Evolutionary conservation across 108 stramenopile species (phyloP).

Genomic region (Cyclotella baltica): DNA sequence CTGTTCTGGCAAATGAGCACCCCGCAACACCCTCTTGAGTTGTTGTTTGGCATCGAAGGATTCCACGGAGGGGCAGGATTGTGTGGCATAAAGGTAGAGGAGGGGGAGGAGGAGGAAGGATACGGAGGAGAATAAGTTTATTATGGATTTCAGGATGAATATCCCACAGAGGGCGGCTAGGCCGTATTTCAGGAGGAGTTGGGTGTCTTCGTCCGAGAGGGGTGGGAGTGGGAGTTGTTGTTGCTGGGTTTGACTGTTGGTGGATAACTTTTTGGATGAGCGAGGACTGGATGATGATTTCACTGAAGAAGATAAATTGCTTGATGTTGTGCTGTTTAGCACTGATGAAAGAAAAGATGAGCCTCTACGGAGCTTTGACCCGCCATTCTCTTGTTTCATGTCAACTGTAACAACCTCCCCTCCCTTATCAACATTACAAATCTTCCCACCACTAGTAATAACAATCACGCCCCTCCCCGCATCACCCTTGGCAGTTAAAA

Average conservation of each 20-base stretch:
- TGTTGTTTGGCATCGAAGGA: conserved; percentile 82
- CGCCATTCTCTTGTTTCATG: not conserved
- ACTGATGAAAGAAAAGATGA: too few relatives aligned
- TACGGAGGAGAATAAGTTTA: conserved; percentile 16
- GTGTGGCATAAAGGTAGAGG: conserved; percentile 61
- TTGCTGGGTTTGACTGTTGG: not conserved
- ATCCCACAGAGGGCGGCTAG: conserved; percentile 17
- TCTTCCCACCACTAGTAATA: not conserved
- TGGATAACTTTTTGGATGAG: not conserved
- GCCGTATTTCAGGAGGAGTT: conserved; percentile 6
- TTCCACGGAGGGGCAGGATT: conserved; percentile 59
- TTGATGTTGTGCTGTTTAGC: too few relatives aligned
- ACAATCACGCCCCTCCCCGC: not conserved
- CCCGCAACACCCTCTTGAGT: conserved; percentile 77
- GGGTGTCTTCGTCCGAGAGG: not conserved
- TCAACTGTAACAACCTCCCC: not conserved
- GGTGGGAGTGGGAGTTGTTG: not conserved
- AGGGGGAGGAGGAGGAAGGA: conserved; percentile 53
- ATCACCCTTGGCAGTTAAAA: not conserved
- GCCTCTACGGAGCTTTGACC: too few relatives aligned
- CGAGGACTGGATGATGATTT: not conserved
- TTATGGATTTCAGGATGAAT: conserved; percentile 2
- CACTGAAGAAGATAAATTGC: not conserved
- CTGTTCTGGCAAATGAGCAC: conserved; percentile 74
- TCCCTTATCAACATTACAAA: not conserved